phyloP scores from a whole-genome alignment of 1,139 yeast genomes.

The Taphrina communis region DNA sequence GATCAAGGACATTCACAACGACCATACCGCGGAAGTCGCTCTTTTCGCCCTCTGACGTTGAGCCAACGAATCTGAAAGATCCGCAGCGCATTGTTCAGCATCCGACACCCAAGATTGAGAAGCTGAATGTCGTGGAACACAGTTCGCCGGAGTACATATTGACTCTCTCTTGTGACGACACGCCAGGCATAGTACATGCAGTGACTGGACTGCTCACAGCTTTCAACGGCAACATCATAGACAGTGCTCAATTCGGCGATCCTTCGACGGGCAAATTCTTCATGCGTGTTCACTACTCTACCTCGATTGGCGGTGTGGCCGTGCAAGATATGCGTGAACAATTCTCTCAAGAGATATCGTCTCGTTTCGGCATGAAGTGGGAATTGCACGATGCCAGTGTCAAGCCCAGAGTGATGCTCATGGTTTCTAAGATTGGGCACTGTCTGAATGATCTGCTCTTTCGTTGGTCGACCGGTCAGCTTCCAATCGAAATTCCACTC shows the following conservation, averaged over 20 bases:
- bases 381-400: constrained; percentile 33
- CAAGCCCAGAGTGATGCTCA: constrained; percentile 36
- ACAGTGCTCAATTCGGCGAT: constrained; percentile 39
- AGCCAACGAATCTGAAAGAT: constrained; percentile 26
- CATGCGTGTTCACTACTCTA: constrained; percentile 36
- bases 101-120: constrained; percentile 4
- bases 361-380: constrained; percentile 33
- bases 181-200: constrained; percentile 36
- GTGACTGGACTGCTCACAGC: constrained; percentile 37
- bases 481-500: constrained; percentile 36
- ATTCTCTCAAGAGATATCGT: constrained; percentile 1
- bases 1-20: neutral
- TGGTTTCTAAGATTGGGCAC: constrained; percentile 37
- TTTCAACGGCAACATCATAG: constrained; percentile 30
- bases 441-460: constrained; percentile 38
- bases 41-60: neutral
- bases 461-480: constrained; percentile 34
- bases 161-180: constrained; percentile 36
- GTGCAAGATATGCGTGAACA: constrained; percentile 22
- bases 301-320: constrained; percentile 19
- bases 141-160: constrained; percentile 20
- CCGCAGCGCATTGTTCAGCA: constrained; percentile 28
- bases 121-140: neutral
- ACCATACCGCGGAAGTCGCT: neutral
- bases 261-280: constrained; percentile 36